Evolutionary conservation across 2,329 filamentous ascomycete genomes (phyloP).

Genomic region (Fusarium chlamydosporum): DNA sequence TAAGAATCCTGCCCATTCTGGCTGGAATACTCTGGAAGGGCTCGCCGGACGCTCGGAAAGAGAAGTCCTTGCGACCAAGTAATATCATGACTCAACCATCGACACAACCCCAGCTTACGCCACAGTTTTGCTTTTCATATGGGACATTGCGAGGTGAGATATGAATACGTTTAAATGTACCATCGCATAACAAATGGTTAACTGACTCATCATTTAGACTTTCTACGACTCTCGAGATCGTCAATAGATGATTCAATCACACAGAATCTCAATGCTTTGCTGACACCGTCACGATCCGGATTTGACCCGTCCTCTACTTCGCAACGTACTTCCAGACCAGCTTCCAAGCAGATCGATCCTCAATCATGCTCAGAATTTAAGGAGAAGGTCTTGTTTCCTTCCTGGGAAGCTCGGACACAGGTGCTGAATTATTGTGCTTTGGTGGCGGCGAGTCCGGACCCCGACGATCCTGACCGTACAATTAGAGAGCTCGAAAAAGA

Average conservation of each 20-base stretch:
- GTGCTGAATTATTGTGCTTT: conserved; percentile 90
- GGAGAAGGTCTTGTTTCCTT: conserved; percentile 83
- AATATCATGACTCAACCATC: conserved; percentile 64
- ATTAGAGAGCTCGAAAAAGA: conserved; percentile 78
- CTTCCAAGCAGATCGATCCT: conserved; percentile 69
- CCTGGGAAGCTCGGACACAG: conserved; percentile 86
- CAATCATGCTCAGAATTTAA: conserved; percentile 80
- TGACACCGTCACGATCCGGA: conserved; percentile 77
- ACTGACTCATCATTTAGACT: conserved; percentile 72
- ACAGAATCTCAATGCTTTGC: conserved; percentile 90
- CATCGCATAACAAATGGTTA: not conserved
- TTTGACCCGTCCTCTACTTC: conserved; percentile 88
- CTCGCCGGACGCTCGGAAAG: conserved; percentile 57
- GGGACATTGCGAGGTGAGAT: conserved; percentile 74
- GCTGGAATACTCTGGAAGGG: conserved; percentile 66
- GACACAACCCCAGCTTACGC: conserved; percentile 70
- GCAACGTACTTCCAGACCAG: conserved; percentile 67
- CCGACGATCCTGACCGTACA: conserved; percentile 83
- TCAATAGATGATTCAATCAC: conserved; percentile 94
- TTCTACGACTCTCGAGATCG: conserved; percentile 86
- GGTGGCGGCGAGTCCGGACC: conserved; percentile 89
- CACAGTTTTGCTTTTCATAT: conserved; percentile 84
- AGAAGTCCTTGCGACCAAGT: conserved; percentile 49
- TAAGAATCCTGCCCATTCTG: conserved; percentile 56
- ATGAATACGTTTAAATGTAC: not conserved